Percentiles rank a stretch among this genome's conserved stretches.
These are phyloP conservation scores for Penicillium sp. DNA, from an alignment of 2,329 filamentous ascomycete species.

Conservation along the genomic window DNA sequence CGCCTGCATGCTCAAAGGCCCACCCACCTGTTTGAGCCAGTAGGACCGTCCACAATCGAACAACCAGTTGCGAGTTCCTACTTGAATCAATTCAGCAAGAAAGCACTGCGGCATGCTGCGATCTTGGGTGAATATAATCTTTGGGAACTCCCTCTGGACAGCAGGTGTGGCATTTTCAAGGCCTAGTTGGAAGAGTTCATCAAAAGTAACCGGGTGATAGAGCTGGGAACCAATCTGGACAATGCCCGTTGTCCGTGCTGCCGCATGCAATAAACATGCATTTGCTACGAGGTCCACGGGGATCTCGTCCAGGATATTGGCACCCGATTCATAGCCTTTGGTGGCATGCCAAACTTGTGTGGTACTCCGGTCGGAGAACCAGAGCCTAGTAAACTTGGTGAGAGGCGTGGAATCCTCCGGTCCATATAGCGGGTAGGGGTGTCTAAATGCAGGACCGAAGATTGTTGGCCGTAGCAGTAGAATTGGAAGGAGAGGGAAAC, in stretches of 20 bases:
- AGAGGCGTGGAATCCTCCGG: conserved; percentile 32
- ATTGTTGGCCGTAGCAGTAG: conserved; percentile 32
- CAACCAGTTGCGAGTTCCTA: conserved; percentile 32
- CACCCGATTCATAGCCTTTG: conserved; percentile 26
- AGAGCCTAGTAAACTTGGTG: conserved; percentile 30
- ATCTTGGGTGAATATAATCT: conserved; percentile 30
- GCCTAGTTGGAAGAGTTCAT: conserved; percentile 24
- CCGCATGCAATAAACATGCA: conserved; percentile 31
- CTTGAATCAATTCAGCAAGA: conserved; percentile 33
- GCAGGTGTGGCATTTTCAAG: conserved; percentile 20
- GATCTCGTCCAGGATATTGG: conserved; percentile 34
- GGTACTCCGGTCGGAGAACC: conserved; percentile 23
- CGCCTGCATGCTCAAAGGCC: conserved; percentile 27
- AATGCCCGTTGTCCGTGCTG: conserved; percentile 29
- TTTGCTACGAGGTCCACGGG: conserved; percentile 37
- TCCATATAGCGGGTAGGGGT: conserved; percentile 33
- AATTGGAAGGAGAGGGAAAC: conserved; percentile 29
- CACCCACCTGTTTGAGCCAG: conserved; percentile 32
- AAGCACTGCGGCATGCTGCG: conserved; percentile 27
- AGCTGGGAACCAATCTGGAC: conserved; percentile 32
- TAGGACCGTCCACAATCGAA: conserved; percentile 36
- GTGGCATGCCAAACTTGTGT: conserved; percentile 33
- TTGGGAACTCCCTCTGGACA: conserved; percentile 24
- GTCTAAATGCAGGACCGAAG: conserved; percentile 29
- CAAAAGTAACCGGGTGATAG: conserved; percentile 30